Conservation (phyloP, 1,284 basidiomycete species). For the Tilletia indica region DNA sequence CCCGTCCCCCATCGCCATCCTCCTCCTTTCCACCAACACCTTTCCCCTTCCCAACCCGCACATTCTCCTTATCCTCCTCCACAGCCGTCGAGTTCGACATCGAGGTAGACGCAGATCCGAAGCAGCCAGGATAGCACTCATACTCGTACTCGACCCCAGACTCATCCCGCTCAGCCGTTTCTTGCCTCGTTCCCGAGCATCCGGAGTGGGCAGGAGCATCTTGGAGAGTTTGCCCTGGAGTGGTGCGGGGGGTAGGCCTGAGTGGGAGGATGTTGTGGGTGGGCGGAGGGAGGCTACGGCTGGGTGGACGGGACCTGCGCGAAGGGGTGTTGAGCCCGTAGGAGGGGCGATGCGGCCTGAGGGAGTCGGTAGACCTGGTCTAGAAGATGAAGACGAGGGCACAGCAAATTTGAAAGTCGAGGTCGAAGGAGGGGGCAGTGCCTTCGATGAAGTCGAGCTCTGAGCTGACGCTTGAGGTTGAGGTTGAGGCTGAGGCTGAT, state of each 20-base stretch:
- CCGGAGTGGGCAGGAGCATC: conserved; percentile 4
- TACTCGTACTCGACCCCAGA: conserved; percentile 10
- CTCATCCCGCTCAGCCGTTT: conserved; percentile 17
- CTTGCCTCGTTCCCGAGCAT: conserved; percentile 14
- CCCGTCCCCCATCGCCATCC: background rate
- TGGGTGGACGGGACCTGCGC: background rate
- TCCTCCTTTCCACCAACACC: background rate
- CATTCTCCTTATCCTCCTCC: conserved; percentile 16
- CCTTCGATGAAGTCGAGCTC: background rate
- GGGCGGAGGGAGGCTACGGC: conserved; percentile 8
- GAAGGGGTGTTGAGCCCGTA: too few species aligned
- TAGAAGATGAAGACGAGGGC: background rate
- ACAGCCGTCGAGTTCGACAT: background rate
- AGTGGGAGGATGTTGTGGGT: background rate
- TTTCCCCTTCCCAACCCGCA: too few species aligned
- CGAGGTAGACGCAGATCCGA: background rate
- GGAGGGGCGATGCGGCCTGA: background rate
- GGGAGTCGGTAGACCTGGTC: background rate
- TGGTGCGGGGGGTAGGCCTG: background rate
- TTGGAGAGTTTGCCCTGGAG: background rate
- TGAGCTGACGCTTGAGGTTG: background rate
- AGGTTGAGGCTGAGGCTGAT: background rate
- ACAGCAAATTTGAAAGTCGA: conserved; percentile 5
- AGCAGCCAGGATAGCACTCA: background rate
- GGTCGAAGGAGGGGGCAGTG: background rate